Evolutionary conservation across 1,139 yeast genomes (phyloP).

Genomic region (Wickerhamomyces sp.): DNA sequence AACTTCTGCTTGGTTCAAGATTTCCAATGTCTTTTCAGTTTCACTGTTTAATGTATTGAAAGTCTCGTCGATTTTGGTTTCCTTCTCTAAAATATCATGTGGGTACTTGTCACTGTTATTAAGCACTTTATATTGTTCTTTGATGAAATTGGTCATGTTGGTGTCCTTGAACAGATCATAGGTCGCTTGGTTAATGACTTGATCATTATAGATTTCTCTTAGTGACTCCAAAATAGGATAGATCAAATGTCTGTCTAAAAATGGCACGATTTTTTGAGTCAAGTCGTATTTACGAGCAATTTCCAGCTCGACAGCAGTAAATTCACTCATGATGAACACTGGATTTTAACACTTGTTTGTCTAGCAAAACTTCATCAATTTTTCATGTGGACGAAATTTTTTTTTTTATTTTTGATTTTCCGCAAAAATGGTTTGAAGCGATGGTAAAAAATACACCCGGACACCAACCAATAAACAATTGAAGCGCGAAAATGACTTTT

Average conservation of each 20-base stretch:
- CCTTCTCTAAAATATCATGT: conserved; percentile 34
- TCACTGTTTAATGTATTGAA: conserved; percentile 37
- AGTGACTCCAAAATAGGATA: conserved; percentile 49
- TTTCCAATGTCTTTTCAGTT: conserved; percentile 42
- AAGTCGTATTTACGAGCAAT: conserved; percentile 43
- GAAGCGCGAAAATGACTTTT: neutral
- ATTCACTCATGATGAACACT: conserved; percentile 19
- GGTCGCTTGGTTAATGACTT: conserved; percentile 40
- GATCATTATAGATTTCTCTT: conserved; percentile 39
- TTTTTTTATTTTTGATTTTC: neutral
- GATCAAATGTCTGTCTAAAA: conserved; percentile 54
- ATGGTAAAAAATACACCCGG: neutral
- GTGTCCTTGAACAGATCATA: conserved; percentile 51
- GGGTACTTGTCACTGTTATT: conserved; percentile 37
- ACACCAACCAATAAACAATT: neutral
- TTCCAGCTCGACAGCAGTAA: conserved; percentile 29
- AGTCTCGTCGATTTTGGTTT: conserved; percentile 35
- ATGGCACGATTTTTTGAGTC: conserved; percentile 47
- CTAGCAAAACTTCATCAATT: neutral
- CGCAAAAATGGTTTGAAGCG: neutral
- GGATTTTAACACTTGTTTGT: neutral
- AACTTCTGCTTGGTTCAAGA: conserved; percentile 45
- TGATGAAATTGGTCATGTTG: conserved; percentile 47
- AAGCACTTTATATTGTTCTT: conserved; percentile 38
- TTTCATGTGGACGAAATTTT: conserved; percentile 5